Evolutionary conservation across 2,329 filamentous ascomycete species (phyloP), one percentile per base, ranked within the genome.

Genomic region (Hirsutella rhossiliensis): DNA sequence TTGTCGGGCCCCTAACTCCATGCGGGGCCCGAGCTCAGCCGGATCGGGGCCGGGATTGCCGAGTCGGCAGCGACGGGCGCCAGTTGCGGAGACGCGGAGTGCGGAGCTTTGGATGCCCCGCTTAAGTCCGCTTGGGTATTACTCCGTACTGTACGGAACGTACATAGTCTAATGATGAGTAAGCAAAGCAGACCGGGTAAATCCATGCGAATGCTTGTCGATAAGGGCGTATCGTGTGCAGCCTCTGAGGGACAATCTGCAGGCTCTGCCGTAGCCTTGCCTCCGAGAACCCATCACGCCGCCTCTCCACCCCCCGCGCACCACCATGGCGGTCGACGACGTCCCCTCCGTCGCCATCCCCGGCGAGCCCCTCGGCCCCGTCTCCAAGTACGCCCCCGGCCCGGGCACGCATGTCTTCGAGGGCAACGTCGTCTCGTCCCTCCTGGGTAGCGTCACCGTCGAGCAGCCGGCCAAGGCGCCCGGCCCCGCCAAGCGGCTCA

Each of bases 381-480:
- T 72, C 17, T 69, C 74, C 44, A 76, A 78, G 52, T 89, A 83
- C 63, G 65, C 73, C 36, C 75, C 87, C 27, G 90, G 90, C 13
- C 71, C 85, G 11, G 92, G 90, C 51, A 95, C 88, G 0, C 87
- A 97, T 62, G 72, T 94, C 51, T 75, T 87, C 65, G 72, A 83
- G 50, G 72, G 78, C 49, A 76, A 81, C 46, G 76, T 96, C 53
- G 84, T 84, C 62, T 82, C 89, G 47, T 95, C 89, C 18, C 80
- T 96, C 48, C 76, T 88, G 41, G 90, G 89, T 40, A 75, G 75
- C 36, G 76, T 90, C 49, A 64, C 71, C 46, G 65, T 82, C 47
- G 66, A 68, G 27, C 65, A 70, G 42, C 65, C 71, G 3, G 63
- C 61, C 52, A 71, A 64, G 47, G 55, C 62, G 40, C 62, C 71